Evolutionary conservation across 306 rosid genomes (phyloP).

Genomic region (Prunus davidiana): DNA sequence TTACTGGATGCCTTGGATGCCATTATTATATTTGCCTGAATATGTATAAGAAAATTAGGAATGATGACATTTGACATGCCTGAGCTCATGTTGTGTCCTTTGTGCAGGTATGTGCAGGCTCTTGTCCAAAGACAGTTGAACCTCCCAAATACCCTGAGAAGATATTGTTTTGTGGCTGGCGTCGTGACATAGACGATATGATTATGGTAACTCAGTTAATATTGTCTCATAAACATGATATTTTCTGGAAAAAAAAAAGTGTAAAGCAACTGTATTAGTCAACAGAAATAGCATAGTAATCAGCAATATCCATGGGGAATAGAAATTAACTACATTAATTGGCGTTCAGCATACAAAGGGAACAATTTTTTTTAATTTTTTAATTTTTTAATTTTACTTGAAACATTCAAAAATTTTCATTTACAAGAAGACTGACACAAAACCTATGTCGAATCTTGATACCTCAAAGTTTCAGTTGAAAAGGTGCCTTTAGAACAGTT

Average conservation of each 20-base stretch:
- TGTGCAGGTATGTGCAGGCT: slow-evolving; percentile 57
- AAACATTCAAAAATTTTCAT: background rate
- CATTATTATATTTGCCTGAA: background rate
- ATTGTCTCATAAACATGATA: background rate
- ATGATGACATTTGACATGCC: background rate
- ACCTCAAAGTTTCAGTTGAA: background rate
- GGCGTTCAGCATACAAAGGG: background rate
- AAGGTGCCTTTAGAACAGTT: background rate
- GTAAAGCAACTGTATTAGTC: background rate
- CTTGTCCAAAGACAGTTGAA: slow-evolving; percentile 50
- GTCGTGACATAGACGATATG: slow-evolving; percentile 98
- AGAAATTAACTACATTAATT: background rate
- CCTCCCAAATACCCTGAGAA: slow-evolving; percentile 91
- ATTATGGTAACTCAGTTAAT: slow-evolving; percentile 65
- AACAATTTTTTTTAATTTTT: background rate
- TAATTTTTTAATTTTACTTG: background rate
- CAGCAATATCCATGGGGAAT: background rate
- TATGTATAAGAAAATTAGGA: background rate
- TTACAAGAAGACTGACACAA: background rate
- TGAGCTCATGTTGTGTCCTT: slow-evolving; percentile 28
- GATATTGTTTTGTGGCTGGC: slow-evolving; percentile 98
- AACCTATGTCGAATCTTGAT: background rate
- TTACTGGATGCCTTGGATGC: background rate
- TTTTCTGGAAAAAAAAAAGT: background rate
- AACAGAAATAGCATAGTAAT: background rate